Base-by-base conservation (phyloP, 164 flowering plant species). In the Sextonia rubra region DNA sequence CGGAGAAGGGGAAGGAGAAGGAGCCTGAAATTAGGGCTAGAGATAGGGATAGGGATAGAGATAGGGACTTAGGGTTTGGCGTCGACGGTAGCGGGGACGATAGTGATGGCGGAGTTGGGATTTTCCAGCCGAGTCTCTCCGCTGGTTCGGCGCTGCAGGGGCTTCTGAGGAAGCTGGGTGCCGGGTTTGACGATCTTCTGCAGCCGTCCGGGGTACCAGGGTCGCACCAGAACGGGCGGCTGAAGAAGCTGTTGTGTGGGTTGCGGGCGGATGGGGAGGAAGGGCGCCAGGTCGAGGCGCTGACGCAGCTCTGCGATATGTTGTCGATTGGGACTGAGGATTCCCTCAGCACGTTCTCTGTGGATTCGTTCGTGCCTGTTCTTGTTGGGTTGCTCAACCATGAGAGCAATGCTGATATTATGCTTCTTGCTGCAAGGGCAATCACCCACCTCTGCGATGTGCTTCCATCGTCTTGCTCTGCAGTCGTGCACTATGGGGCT, bases 381-480 rank as follows among this genome's bases (percentile, higher is more conserved):
- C 90, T 96, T 2, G 99, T 96, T 29, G 97, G 97, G 23, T 79
- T 96, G 81, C 89, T 96, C 22, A 93, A 91, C 66, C 93, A 93
- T 63, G 98, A 92, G 83, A 89, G 91, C 75, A 96, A 93, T 82
- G 90, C 98, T 0, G 99, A 96, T 80, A 89, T 96, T 14, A 96
- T 96, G 99, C 84, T 96, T 49, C 90, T 91, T n/a, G 97, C 98
- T 1, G 99, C 99, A 0, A 83, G 97, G 82, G 99, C 97, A 0
- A 83, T 96, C 3, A 93, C 99, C 0, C 97, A 96, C 77, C 81
- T 96, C 49, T 91, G 96, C 60, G 99, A 96, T 66, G 98, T 93
- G 69, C 83, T 96, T 23, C 99, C 99, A 4, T 93, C 99, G 0
- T 93, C 97, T 0, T 92, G 97, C 76, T 97, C 99, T 69, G 92